Evolutionary conservation across 257 asterid species (phyloP), one percentile per base, ranked within the genome.

Genomic region (Cinchona pubescens): DNA sequence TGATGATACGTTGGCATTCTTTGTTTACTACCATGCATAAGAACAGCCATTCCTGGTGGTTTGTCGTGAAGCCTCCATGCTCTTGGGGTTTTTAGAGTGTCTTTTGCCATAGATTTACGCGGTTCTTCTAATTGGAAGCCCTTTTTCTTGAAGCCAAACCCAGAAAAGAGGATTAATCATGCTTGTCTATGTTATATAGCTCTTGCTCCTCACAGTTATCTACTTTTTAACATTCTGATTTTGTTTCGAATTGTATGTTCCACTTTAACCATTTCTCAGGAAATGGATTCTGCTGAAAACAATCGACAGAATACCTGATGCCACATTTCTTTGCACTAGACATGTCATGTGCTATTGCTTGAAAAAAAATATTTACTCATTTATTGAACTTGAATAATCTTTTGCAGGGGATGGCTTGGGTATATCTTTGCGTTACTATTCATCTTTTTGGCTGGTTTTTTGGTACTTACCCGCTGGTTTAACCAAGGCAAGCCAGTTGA

Each of bases 321-420:
- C 16, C 43, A 27, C 49, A 2, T 13, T 62, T n/a, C 73, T 45
- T 14, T 49, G 69, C 30, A 49, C 45, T 30, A 29, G 27, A 32
- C 72, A 19, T 37, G 38, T 43, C 58, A 35, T 34, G 9, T 25
- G 29, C 34, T 46, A 7, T 19, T 68, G 27, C 56, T 63, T 46
- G 67, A 27, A 27, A 18, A 0, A 34, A 58, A 49, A 18, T 64
- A 29, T 16, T 16, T 14, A 40, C 27, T 48, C 32, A n/a, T n/a
- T 70, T 51, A 40, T 56, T 30, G 49, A n/a, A 71, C 37, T 55
- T 23, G 14, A n/a, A 37, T 66, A 58, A 53, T 75, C 30, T 83
- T 67, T 82, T 79, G 83, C 96, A 94, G 98, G 86, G 98, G 96
- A 67, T 92, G 97, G 97, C 82, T 84, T 72, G 88, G 90, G 60